Percentiles rank a stretch among this genome's conserved stretches.
Conservation (phyloP, 768 basidiomycete species). For the Hericium alpestre region DNA sequence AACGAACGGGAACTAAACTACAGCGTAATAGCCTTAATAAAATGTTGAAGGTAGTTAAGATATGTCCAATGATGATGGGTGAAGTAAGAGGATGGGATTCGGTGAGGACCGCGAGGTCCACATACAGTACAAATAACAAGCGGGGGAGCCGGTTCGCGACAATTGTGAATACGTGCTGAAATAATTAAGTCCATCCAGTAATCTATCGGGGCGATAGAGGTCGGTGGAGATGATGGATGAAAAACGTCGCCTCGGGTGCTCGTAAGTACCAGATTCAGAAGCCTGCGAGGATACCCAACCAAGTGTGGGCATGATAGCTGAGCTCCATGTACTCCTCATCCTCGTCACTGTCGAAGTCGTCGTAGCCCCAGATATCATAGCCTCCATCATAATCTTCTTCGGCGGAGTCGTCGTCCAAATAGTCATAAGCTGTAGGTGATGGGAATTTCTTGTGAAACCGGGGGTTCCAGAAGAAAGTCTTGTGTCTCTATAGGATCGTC, state of each 20-base stretch:
- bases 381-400: not conserved
- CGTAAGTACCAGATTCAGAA: not conserved
- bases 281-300: not conserved
- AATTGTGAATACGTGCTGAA: not conserved
- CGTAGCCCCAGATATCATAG: not conserved
- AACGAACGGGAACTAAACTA: not conserved
- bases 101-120: not conserved
- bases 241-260: too few relatives aligned
- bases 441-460: not conserved
- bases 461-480: not conserved
- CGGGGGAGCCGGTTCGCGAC: not conserved
- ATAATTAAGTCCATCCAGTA: not conserved
- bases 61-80: not conserved
- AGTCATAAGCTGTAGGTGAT: not conserved
- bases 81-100: not conserved
- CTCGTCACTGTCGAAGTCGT: not conserved
- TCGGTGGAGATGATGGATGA: too few relatives aligned
- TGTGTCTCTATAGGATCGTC: not conserved
- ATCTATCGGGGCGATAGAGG: not conserved
- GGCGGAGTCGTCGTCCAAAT: not conserved
- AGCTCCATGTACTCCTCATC: not conserved
- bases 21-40: not conserved
- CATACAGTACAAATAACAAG: not conserved
- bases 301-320: not conserved
- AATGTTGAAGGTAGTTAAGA: not conserved